Evolutionary conservation across 495 filamentous ascomycete species (phyloP).

Genomic region (Hypomontagnella monticulosa): DNA sequence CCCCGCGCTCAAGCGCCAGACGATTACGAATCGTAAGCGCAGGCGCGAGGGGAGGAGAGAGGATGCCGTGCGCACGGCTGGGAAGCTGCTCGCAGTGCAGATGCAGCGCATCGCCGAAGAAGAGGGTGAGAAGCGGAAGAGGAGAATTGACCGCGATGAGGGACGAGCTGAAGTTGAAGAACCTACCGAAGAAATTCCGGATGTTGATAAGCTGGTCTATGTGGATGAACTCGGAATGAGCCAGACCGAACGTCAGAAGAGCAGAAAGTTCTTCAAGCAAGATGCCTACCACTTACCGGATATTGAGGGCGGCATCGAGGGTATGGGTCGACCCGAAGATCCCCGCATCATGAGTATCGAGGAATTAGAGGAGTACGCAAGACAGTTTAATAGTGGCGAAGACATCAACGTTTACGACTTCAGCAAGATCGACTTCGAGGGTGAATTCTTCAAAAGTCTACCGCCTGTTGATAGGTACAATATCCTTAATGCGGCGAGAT

Average conservation of each 20-base stretch:
- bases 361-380: slow-evolving; percentile 90
- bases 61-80: slow-evolving; percentile 90
- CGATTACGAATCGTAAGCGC: slow-evolving; percentile 78
- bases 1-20: slow-evolving; percentile 89
- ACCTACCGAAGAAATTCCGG: slow-evolving; percentile 72
- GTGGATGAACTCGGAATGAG: slow-evolving; percentile 88
- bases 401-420: slow-evolving; percentile 99
- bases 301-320: slow-evolving; percentile 74
- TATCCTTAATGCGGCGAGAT: slow-evolving; percentile 90
- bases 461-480: slow-evolving; percentile 94
- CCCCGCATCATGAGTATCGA: slow-evolving; percentile 93
- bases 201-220: slow-evolving; percentile 76
- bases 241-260: slow-evolving; percentile 74
- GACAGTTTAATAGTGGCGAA: slow-evolving; percentile 90
- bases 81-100: slow-evolving; percentile 88
- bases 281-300: slow-evolving; percentile 95
- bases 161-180: slow-evolving; percentile 52
- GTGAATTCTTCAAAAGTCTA: slow-evolving; percentile 89
- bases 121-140: slow-evolving; percentile 72
- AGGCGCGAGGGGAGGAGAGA: slow-evolving; percentile 89
- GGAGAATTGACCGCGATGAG: slow-evolving; percentile 49
- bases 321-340: slow-evolving; percentile 90
- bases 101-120: slow-evolving; percentile 90
- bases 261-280: slow-evolving; percentile 83
- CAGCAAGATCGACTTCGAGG: slow-evolving; percentile 96